Conservation (phyloP, 306 rosid species). For the Quercus variabilis region DNA sequence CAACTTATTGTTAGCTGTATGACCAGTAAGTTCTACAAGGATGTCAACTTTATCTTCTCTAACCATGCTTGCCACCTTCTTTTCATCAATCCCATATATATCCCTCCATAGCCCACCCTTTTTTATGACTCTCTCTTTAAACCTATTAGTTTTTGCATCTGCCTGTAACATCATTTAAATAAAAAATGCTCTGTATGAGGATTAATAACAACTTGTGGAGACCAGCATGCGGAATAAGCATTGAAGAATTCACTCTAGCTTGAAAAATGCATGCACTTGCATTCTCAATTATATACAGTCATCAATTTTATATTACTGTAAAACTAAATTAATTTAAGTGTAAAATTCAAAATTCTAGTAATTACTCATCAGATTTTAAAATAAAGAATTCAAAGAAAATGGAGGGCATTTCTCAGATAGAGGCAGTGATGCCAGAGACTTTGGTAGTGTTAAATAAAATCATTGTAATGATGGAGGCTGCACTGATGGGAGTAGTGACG, state of each 20-base stretch:
- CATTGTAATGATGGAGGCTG: not conserved
- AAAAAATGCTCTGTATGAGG: not conserved
- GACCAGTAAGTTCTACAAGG: conserved; percentile 96
- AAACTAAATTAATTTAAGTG: not conserved
- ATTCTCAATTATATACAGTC: not conserved
- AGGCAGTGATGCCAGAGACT: not conserved
- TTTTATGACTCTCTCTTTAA: conserved; percentile 76
- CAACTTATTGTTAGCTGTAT: conserved; percentile 93
- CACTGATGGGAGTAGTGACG: not conserved
- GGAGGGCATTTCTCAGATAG: not conserved
- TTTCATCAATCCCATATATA: conserved; percentile 89
- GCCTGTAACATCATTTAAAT: conserved; percentile 58
- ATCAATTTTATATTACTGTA: not conserved
- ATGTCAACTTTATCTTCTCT: conserved; percentile 95
- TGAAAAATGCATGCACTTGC: not conserved
- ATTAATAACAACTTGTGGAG: not conserved
- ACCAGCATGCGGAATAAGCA: not conserved
- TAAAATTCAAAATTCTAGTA: not conserved
- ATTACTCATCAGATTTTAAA: not conserved
- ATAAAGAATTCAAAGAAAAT: not conserved
- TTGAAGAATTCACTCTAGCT: not conserved
- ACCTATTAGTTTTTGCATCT: conserved; percentile 86
- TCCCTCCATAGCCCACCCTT: conserved; percentile 96
- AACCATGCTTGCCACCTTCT: conserved; percentile 80
- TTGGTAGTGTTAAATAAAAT: not conserved